Base-by-base conservation (phyloP, 345 rosid genomes). In the Acer negundo region DNA sequence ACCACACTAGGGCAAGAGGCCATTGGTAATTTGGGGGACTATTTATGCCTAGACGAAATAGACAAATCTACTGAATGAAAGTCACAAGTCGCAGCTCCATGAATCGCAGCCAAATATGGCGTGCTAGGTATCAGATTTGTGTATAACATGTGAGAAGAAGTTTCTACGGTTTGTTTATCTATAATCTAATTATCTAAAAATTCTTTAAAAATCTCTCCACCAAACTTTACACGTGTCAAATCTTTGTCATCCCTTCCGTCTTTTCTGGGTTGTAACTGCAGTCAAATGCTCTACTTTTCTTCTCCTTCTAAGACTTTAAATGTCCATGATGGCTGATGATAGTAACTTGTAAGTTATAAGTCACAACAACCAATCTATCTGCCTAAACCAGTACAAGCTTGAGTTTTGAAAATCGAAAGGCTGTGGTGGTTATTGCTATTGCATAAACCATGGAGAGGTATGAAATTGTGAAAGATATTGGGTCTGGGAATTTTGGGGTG, bases 401-500 rank as follows among this genome's bases (percentile, higher is more conserved):
- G 53, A 58, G 71, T 77, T 70, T 49, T 11, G 6, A 20, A 42
- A 31, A 15, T 44, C 2, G 56, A 22, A 42, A 35, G 38, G 13
- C 31, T 28, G 3, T 28, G 31, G 31, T 28, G 3, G 31, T 2
- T 28, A 28, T 28, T 28, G 31, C 31, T 28, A 28, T 28, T 28
- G 31, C 47, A 56, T 10, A 20, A 73, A 70, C 38, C 4, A 91
- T 89, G 90, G 95, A 91, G 77, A 85, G 90, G 59, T 91, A 85
- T 77, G 93, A 91, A 81, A 83, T 91, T 73, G 84, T 89, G 74
- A 89, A 91, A 49, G 87, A 84, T 77, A 91, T 91, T 56, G 93
- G 93, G 38, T 85, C 88, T 80, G 92, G 95, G 79, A 91, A 89
- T 61, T 91, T 91, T 44, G 92, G 90, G 51, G 95, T 88, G 42